These are phyloP conservation scores for Kwoniella sp. DNA, from an alignment of 768 basidiomycete species.

Conservation along the genomic window DNA sequence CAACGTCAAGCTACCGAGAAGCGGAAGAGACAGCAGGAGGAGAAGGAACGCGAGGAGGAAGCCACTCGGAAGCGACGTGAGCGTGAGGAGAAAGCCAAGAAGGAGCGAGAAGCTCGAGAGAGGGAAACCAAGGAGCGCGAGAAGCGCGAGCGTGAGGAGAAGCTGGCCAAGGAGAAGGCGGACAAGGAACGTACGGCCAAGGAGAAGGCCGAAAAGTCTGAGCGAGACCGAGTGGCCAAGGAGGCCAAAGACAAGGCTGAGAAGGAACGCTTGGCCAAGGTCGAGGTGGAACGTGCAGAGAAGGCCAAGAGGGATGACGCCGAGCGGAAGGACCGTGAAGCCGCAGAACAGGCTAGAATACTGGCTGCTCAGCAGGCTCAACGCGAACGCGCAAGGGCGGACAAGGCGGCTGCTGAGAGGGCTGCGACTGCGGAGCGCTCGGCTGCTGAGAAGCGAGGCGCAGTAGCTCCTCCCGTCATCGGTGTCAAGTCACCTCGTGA, in stretches of 20 bases:
- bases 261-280: constrained; percentile 62
- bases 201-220: constrained; percentile 47
- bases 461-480: constrained; percentile 13
- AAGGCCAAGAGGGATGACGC: constrained; percentile 50
- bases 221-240: constrained; percentile 60
- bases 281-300: constrained; percentile 62
- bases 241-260: constrained; percentile 63
- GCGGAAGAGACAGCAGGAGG: constrained; percentile 56
- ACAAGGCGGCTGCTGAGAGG: constrained; percentile 32
- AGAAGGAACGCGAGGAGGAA: constrained; percentile 61
- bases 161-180: constrained; percentile 52
- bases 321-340: constrained; percentile 43
- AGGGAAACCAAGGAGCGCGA: constrained; percentile 55
- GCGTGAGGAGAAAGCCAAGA: constrained; percentile 50
- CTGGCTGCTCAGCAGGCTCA: constrained; percentile 30
- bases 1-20: constrained; percentile 76
- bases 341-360: constrained; percentile 35
- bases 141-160: constrained; percentile 66
- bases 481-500: constrained; percentile 22
- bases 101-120: constrained; percentile 51
- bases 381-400: constrained; percentile 27
- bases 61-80: constrained; percentile 57
- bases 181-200: constrained; percentile 55
- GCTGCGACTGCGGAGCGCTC: constrained; percentile 25
- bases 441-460: constrained; percentile 20